Evolutionary conservation across 2,329 filamentous ascomycete species (phyloP).

Genomic region (Penicillium sp.): DNA sequence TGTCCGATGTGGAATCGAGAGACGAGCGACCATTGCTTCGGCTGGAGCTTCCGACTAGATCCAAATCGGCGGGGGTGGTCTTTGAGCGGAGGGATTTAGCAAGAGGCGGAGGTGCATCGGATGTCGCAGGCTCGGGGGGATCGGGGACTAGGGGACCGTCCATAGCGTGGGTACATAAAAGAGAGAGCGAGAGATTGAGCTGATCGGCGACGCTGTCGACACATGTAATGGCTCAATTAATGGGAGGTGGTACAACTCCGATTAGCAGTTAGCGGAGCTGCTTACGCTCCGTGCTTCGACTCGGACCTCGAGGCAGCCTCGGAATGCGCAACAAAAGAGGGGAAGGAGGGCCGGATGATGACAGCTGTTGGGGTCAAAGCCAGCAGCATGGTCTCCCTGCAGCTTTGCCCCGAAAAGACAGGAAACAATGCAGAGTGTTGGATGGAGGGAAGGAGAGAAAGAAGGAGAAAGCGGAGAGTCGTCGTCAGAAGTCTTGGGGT

Average conservation of each 20-base stretch:
- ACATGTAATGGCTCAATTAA: neutral
- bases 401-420: neutral
- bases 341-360: constrained; percentile 1
- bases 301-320: neutral
- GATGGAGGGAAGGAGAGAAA: neutral
- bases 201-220: neutral
- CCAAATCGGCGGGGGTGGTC: constrained; percentile 41
- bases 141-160: constrained; percentile 37
- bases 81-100: constrained; percentile 42
- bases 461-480: constrained; percentile 3
- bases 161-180: constrained; percentile 32
- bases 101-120: constrained; percentile 41
- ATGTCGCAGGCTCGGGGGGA: constrained; percentile 33
- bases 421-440: neutral
- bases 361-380: constrained; percentile 14
- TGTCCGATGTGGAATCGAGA: constrained; percentile 43
- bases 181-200: constrained; percentile 6
- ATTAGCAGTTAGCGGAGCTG: constrained; percentile 3
- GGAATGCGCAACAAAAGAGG: constrained; percentile 10
- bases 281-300: constrained; percentile 1
- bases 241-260: neutral
- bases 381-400: constrained; percentile 16
- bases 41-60: constrained; percentile 35
- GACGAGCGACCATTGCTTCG: constrained; percentile 45
- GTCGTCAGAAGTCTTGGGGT: neutral